Base-by-base conservation (phyloP, 2,329 filamentous ascomycete species). In the Penicillium olsonii region DNA sequence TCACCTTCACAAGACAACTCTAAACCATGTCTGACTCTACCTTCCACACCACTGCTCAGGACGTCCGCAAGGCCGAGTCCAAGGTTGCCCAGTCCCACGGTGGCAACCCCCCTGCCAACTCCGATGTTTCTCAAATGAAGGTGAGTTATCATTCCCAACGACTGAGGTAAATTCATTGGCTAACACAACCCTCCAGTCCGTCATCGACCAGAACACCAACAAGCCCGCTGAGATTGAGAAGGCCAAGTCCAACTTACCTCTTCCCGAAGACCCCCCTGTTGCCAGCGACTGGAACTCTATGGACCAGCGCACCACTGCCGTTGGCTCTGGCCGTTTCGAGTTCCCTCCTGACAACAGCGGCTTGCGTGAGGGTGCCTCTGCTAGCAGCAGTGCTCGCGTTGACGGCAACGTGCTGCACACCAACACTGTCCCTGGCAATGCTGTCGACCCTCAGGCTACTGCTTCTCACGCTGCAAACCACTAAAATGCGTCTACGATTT, bases 221-320 rank as follows among this genome's bases (percentile, higher is more conserved):
- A 89, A 88, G 71, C 68, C 76, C 56, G 76, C 86, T 47, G 76
- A 87, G 70, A 87, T 92, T 66, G 81, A 85, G 44, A 73, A 87
- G 69, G 79, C 79, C 64, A 79, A 86, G 73, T 74, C 84, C 69
- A 90, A 90, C 72, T 84, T 95, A 26, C 87, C 88, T 43, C 82
- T 92, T 42, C 90, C 89, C 15, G 88, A 92, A 2, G 79, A 92
- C 58, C 89, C 89, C 18, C 87, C 88, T 1, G 75, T 73, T n/a
- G 74, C 83, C n/a, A 87, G 87, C 5, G 88, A 94, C 77, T 91
- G 84, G 80, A 84, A 92, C 68, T 89, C 86, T 0, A 77, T 81
- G 42, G 87, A 92, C 62, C 78, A 78, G 26, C 75, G 81, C 54
- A 88, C 75, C 48, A 84, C 88, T 65, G 87, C 89, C 65, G 83